Base-by-base conservation (phyloP, 495 filamentous ascomycete species). In the Amorphotheca resinae region DNA sequence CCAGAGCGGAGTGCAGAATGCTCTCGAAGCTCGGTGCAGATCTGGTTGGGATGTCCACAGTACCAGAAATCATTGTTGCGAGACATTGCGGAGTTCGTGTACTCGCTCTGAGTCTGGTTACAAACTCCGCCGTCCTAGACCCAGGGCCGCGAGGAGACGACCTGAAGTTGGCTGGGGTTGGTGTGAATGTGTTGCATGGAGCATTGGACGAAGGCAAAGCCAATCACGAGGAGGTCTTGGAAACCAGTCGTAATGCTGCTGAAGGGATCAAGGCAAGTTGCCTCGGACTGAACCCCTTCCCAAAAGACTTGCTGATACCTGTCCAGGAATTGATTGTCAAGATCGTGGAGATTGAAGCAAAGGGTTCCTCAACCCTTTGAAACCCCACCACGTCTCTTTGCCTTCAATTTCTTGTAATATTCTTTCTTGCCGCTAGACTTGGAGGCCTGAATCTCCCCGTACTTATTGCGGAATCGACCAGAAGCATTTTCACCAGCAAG, bases 31-130 rank as follows among this genome's bases (percentile, higher is more conserved):
- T 84, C 11, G 81, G 80, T 6, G 81, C 79, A 20, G 81, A 87
- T 58, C 59, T 85, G 14, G 82, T 86, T 2, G 82, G 81, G 7
- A 86, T 87, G 82, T 82, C 77, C 14, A 85, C 81, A 4, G 78
- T 86, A 12, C 82, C 82, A 9, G 82, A 87, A 54, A 78, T 85
- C 31, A 70, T 85, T 38, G 75, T 80, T 14, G 82, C 82, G 11
- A 68, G 82, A 48, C 82, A 87, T 53, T 76, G 69, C 43, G 77
- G 73, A 9, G 67, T 87, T 42, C 65, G 73, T 22, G 76, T 86
- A n/a, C 56, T 84, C 32, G 82, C 80, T 23, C 70, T 85, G 48
- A 85, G 80, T 46, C 60, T 87, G 17, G 80, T 87, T n/a, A 87
- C 82, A 14, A 87, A 87, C 54, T 74, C 64, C 8, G 74, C 77